These are phyloP conservation scores for Coprinopsis sp. DNA, from an alignment of 768 basidiomycete genomes.

Conservation along the genomic window DNA sequence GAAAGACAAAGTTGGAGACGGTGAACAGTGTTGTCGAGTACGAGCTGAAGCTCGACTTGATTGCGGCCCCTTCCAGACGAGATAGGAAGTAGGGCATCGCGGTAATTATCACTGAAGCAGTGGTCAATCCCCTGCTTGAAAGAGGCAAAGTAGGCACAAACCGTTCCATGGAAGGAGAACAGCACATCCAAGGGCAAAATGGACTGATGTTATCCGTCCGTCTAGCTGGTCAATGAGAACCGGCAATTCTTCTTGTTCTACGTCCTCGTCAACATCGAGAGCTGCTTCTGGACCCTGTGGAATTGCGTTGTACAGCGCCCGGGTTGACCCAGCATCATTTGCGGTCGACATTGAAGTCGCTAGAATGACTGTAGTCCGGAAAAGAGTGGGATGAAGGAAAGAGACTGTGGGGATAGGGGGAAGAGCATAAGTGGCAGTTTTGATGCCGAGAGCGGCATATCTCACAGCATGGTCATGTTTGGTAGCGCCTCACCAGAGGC, in stretches of 20 bases:
- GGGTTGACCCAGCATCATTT: slow-evolving; percentile 4
- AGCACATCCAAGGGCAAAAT: slow-evolving; percentile 73
- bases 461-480: too few species aligned
- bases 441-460: too few species aligned
- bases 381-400: not conserved
- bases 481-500: too few species aligned
- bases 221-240: slow-evolving; percentile 25
- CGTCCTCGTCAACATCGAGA: slow-evolving; percentile 9
- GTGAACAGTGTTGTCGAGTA: slow-evolving; percentile 64
- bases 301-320: slow-evolving; percentile 20
- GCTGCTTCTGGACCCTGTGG: slow-evolving; percentile 11
- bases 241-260: slow-evolving; percentile 8
- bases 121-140: not conserved
- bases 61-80: slow-evolving; percentile 54
- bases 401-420: not conserved
- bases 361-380: not conserved
- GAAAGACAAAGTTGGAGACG: slow-evolving; percentile 58
- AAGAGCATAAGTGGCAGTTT: not conserved
- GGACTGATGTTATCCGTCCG: slow-evolving; percentile 52
- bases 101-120: slow-evolving; percentile 73
- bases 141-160: slow-evolving; percentile 28
- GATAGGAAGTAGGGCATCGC: slow-evolving; percentile 79
- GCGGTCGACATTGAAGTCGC: not conserved
- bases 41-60: slow-evolving; percentile 58
- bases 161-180: slow-evolving; percentile 89